Percentiles rank a stretch among this genome's conserved stretches.
Evolutionary conservation across 2,329 filamentous ascomycete genomes (phyloP).

Genomic region (Trichoderma polysporum): DNA sequence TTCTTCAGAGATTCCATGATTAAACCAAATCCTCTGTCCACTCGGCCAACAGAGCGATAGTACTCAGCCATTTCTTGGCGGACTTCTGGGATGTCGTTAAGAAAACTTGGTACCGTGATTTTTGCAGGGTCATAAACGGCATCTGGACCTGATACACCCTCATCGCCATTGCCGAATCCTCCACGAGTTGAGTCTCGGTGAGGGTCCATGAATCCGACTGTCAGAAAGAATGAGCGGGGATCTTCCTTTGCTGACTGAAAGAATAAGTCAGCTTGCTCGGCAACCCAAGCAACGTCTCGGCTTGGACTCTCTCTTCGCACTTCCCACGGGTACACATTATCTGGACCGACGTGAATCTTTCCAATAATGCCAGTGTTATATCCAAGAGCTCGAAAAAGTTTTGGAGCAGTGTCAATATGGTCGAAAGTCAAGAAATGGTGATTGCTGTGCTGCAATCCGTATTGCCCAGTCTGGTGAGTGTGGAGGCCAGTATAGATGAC

Average conservation of each 20-base stretch:
- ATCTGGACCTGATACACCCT: neutral
- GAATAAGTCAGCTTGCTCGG: neutral
- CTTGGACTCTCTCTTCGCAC: constrained; percentile 7
- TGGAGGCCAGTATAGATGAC: constrained; percentile 11
- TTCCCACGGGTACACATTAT: constrained; percentile 11
- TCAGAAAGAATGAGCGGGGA: neutral
- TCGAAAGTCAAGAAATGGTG: constrained; percentile 14
- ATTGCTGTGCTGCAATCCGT: constrained; percentile 3
- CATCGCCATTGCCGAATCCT: constrained; percentile 9
- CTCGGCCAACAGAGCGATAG: neutral
- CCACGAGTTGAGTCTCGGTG: constrained; percentile 6
- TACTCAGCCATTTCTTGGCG: constrained; percentile 10
- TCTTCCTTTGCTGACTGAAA: constrained; percentile 3
- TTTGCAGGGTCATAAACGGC: neutral
- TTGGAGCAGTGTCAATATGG: constrained; percentile 4
- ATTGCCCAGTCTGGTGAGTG: constrained; percentile 13
- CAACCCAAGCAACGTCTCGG: constrained; percentile 7
- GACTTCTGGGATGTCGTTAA: neutral
- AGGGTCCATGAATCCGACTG: constrained; percentile 14
- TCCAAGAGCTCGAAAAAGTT: neutral
- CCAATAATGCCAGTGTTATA: constrained; percentile 4
- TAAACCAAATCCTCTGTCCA: neutral
- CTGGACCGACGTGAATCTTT: constrained; percentile 4
- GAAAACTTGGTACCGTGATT: neutral
- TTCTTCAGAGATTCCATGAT: constrained; percentile 1